phyloP scores from a whole-genome alignment of 2,329 filamentous ascomycete species.

The Aspergillus japonicus region DNA sequence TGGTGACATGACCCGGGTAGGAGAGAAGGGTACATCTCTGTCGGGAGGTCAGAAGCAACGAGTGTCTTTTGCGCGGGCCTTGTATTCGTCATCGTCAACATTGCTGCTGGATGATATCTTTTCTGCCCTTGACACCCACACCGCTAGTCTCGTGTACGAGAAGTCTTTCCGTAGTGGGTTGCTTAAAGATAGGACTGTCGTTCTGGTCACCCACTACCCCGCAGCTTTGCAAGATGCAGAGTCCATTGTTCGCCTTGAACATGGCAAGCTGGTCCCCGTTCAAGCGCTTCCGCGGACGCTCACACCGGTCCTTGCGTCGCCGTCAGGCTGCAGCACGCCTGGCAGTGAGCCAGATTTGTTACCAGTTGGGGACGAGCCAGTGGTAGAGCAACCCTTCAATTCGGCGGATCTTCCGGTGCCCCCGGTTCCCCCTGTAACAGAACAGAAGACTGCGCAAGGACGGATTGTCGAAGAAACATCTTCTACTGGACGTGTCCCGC shows the following conservation, averaged over 20 bases:
- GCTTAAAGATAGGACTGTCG: constrained; percentile 54
- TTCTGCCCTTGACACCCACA: constrained; percentile 60
- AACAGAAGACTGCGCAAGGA: constrained; percentile 10
- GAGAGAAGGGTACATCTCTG: constrained; percentile 62
- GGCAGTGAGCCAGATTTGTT: constrained; percentile 5
- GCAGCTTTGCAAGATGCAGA: constrained; percentile 26
- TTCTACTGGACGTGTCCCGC: constrained; percentile 24
- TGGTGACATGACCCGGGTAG: constrained; percentile 60
- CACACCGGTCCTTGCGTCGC: not conserved
- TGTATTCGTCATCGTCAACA: constrained; percentile 58
- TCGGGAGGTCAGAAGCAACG: constrained; percentile 64
- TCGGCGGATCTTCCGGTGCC: constrained; percentile 9
- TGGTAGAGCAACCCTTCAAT: constrained; percentile 6
- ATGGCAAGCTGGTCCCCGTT: constrained; percentile 20
- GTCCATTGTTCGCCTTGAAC: constrained; percentile 19
- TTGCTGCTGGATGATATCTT: constrained; percentile 61
- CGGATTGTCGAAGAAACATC: constrained; percentile 24
- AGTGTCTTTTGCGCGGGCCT: constrained; percentile 57
- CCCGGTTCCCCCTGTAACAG: not conserved
- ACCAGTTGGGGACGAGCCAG: not conserved
- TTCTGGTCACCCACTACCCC: constrained; percentile 55
- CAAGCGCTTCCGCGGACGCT: constrained; percentile 1
- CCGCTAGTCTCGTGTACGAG: constrained; percentile 56
- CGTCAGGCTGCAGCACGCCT: constrained; percentile 9
- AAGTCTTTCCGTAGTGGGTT: constrained; percentile 58